Percentiles rank a stretch among this genome's conserved stretches.
phyloP scores from a whole-genome alignment of 768 basidiomycete genomes.

The Cyclocybe cylindracea region DNA sequence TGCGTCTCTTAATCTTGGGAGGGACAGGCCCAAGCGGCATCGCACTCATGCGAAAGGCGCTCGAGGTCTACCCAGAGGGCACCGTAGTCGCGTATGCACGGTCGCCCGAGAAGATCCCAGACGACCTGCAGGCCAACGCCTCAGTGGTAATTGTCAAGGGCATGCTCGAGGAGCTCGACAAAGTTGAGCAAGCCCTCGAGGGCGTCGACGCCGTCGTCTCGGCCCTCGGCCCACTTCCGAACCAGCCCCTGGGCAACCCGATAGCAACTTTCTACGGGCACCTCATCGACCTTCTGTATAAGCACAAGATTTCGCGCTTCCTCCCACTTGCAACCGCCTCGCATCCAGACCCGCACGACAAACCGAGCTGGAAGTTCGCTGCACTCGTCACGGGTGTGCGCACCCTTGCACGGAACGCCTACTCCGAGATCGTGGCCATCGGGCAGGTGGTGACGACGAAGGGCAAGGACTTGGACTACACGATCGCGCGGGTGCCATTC shows the following conservation, averaged over 20 bases:
- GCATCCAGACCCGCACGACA: constrained; percentile 61
- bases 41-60: constrained; percentile 55
- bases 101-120: constrained; percentile 62
- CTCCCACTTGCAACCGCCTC: constrained; percentile 70
- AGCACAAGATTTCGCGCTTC: constrained; percentile 53
- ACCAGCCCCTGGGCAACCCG: constrained; percentile 52
- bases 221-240: constrained; percentile 56
- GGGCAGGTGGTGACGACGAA: constrained; percentile 54
- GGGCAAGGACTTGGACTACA: constrained; percentile 62
- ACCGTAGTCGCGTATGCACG: constrained; percentile 64
- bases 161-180: constrained; percentile 50
- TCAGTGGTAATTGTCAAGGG: constrained; percentile 55
- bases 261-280: constrained; percentile 59
- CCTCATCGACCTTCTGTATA: constrained; percentile 59
- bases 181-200: constrained; percentile 52
- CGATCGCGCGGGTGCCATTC: constrained; percentile 67
- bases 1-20: constrained; percentile 67
- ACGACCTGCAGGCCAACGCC: constrained; percentile 44
- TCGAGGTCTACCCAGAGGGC: constrained; percentile 37
- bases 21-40: constrained; percentile 65
- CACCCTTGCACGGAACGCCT: constrained; percentile 54
- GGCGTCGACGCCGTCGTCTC: constrained; percentile 66
- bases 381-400: constrained; percentile 42
- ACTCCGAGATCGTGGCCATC: constrained; percentile 66
- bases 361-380: constrained; percentile 46